Evolutionary conservation across 2,329 filamentous ascomycete species (phyloP).

Genomic region (Ceratocystis alfenasii): DNA sequence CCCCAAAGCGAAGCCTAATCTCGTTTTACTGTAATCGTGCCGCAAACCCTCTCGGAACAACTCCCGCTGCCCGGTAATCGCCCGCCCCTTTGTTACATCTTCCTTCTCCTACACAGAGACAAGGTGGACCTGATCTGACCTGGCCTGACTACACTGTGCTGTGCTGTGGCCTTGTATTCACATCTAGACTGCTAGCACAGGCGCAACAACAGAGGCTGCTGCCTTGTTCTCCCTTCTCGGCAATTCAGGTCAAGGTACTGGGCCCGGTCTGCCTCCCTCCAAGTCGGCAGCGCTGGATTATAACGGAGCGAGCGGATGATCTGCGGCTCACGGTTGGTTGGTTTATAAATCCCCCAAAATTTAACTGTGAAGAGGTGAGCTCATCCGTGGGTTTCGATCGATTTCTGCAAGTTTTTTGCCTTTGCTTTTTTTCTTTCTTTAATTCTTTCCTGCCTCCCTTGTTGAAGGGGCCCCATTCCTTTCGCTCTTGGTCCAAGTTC

Average conservation of each 20-base stretch:
- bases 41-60: no score
- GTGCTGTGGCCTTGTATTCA: not conserved
- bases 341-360: not conserved
- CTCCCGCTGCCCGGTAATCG: no score
- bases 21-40: no score
- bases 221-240: not conserved
- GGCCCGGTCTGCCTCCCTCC: not conserved
- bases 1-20: no score
- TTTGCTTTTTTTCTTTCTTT: slow-evolving; percentile 4
- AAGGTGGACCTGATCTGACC: not conserved
- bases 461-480: slow-evolving; percentile 1
- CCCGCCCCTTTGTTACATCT: no score
- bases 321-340: not conserved
- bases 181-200: not conserved
- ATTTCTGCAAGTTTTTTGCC: slow-evolving; percentile 14
- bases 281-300: no score
- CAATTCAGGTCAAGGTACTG: not conserved
- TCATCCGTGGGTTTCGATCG: slow-evolving; percentile 14
- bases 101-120: not conserved
- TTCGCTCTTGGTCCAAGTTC: not conserved
- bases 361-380: slow-evolving; percentile 18
- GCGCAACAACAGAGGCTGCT: not conserved
- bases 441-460: not conserved
- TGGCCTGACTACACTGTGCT: no score
- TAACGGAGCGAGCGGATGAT: not conserved